Conservation (phyloP, 2,329 filamentous ascomycete species). For the Diaporthe capsici region DNA sequence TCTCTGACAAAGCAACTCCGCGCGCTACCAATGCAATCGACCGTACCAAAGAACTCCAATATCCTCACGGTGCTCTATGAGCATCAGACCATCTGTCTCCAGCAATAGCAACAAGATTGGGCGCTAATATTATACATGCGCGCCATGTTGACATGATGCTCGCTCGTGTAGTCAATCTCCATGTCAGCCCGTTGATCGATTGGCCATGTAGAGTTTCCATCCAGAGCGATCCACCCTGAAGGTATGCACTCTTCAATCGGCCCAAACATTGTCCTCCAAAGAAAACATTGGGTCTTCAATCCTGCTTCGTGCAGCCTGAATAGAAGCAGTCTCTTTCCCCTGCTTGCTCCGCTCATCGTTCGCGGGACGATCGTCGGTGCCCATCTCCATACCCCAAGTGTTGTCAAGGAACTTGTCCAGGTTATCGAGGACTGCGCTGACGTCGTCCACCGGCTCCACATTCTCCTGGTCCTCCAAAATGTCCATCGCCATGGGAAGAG, state of each 20-base stretch:
- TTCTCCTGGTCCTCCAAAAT: conserved; percentile 31
- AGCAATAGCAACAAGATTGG: not conserved
- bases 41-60: conserved; percentile 16
- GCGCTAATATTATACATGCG: not conserved
- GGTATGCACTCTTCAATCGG: conserved; percentile 20
- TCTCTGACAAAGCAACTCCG: conserved; percentile 4
- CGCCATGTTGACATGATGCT: not conserved
- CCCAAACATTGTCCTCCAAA: conserved; percentile 38
- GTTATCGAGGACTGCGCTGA: conserved; percentile 61
- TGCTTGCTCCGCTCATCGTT: conserved; percentile 43
- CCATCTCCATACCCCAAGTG: conserved; percentile 52
- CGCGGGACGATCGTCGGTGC: conserved; percentile 52
- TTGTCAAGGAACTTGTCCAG: conserved; percentile 60
- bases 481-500: not conserved
- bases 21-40: conserved; percentile 10
- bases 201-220: not conserved
- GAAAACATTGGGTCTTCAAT: conserved; percentile 35
- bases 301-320: not conserved
- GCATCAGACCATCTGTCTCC: not conserved
- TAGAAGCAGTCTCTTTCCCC: not conserved
- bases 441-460: conserved; percentile 55
- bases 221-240: not conserved
- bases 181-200: not conserved
- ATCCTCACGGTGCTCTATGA: not conserved
- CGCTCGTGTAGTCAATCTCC: not conserved